Percentiles rank a stretch among this genome's conserved stretches.
Conservation (phyloP, 441 rosid genomes). For the Brassica hybrid region DNA sequence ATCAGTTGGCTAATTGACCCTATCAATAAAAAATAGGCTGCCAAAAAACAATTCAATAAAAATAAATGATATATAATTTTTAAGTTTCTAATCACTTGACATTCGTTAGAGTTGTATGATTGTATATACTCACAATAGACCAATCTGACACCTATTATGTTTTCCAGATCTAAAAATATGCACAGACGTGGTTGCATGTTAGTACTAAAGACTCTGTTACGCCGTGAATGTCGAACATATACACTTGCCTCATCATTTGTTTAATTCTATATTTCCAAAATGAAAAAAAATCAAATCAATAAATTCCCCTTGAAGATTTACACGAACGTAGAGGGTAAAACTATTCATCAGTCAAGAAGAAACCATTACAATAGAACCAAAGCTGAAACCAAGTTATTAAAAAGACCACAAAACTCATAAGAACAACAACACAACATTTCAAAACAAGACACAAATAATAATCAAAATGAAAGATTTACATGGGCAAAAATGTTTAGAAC, state of each 20-base stretch:
- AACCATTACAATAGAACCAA: conserved; percentile 9
- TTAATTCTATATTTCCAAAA: not conserved
- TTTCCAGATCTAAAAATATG: not conserved
- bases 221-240: not conserved
- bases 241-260: not conserved
- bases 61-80: not conserved
- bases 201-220: not conserved
- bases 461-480: not conserved
- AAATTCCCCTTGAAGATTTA: not conserved
- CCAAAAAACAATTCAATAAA: not conserved
- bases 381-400: conserved; percentile 13
- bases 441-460: not conserved
- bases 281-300: not conserved
- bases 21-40: not conserved
- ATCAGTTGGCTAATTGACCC: not conserved
- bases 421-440: not conserved
- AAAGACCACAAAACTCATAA: conserved; percentile 5
- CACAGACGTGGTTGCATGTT: not conserved
- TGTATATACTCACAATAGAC: not conserved
- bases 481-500: not conserved
- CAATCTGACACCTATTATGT: not conserved
- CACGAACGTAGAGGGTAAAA: not conserved
- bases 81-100: not conserved
- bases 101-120: not conserved
- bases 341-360: not conserved